phyloP scores from a whole-genome alignment of 139 green algal genomes.

The Tetradesmus lagerheimii region DNA sequence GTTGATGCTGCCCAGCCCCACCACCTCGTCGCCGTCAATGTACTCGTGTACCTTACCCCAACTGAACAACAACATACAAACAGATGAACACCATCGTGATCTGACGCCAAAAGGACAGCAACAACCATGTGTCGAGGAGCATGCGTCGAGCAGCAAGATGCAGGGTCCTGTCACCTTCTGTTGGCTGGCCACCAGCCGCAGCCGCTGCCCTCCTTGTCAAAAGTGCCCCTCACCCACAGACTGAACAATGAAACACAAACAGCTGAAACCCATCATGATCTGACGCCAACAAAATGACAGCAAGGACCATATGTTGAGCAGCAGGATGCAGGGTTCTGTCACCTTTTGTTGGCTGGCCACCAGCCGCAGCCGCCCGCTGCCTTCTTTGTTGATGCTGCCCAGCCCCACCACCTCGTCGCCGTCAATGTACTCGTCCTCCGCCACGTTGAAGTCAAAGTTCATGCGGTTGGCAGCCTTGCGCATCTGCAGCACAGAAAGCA shows the following conservation, averaged over 20 bases:
- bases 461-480: conserved; percentile 95
- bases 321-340: conserved; percentile 44
- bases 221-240: too few relatives aligned
- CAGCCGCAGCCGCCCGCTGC: conserved; percentile 80
- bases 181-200: conserved; percentile 80
- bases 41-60: too few relatives aligned
- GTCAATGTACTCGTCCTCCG: conserved; percentile 95
- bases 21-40: conserved; percentile 90
- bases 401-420: conserved; percentile 82
- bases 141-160: not conserved
- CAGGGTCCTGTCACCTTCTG: conserved; percentile 77
- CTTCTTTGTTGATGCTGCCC: conserved; percentile 73
- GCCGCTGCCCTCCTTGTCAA: conserved; percentile 80
- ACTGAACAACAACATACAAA: too few relatives aligned
- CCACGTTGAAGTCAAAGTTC: conserved; percentile 87
- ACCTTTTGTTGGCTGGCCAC: conserved; percentile 85
- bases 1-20: conserved; percentile 30
- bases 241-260: too few relatives aligned
- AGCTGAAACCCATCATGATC: not conserved
- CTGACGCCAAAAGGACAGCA: not conserved
- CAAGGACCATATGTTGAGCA: not conserved
- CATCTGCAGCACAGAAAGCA: conserved; percentile 57
- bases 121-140: not conserved
- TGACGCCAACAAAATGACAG: not conserved
- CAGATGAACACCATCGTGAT: not conserved